A percentile compares a stretch with the other conserved stretches of the same genome.
phyloP scores from a whole-genome alignment of 2,329 filamentous ascomycete species.

The Lachnellula willkommii region DNA sequence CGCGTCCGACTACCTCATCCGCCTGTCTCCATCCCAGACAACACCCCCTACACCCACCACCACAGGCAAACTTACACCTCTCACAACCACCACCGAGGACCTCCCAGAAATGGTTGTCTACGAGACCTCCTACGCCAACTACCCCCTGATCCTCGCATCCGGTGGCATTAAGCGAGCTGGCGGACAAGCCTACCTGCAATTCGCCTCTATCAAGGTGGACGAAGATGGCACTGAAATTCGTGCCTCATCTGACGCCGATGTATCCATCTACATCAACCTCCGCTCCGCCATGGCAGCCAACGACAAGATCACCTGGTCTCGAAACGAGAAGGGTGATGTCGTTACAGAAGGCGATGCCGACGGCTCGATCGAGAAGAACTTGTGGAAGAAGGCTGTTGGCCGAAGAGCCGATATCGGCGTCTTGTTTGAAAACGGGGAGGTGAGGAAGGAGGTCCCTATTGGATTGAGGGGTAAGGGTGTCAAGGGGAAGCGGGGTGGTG shows the following conservation, averaged over 20 bases:
- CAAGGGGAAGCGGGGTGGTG: slow-evolving; percentile 34
- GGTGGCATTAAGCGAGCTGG: slow-evolving; percentile 39
- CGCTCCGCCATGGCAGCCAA: slow-evolving; percentile 32
- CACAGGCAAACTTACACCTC: slow-evolving; percentile 27
- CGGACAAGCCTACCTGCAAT: slow-evolving; percentile 32
- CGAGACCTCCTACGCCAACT: slow-evolving; percentile 42
- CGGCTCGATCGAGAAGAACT: slow-evolving; percentile 30
- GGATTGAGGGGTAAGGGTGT: slow-evolving; percentile 38
- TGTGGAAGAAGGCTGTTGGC: slow-evolving; percentile 41
- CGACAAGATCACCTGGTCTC: slow-evolving; percentile 35
- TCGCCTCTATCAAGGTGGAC: slow-evolving; percentile 29
- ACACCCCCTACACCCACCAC: slow-evolving; percentile 15
- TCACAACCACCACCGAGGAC: slow-evolving; percentile 33
- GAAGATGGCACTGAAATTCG: slow-evolving; percentile 29
- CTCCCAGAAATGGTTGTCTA: slow-evolving; percentile 40
- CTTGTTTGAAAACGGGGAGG: slow-evolving; percentile 39
- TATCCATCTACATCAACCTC: slow-evolving; percentile 40
- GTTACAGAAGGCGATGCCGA: slow-evolving; percentile 30
- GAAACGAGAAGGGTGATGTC: slow-evolving; percentile 34
- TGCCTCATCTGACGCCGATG: slow-evolving; percentile 34
- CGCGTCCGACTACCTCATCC: slow-evolving; percentile 34
- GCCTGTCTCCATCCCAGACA: slow-evolving; percentile 25
- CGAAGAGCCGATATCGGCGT: slow-evolving; percentile 39
- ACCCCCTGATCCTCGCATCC: slow-evolving; percentile 38
- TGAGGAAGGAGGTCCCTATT: slow-evolving; percentile 40